phyloP scores from a whole-genome alignment of 2,329 filamentous ascomycete species.

The Septoria petroselini region DNA sequence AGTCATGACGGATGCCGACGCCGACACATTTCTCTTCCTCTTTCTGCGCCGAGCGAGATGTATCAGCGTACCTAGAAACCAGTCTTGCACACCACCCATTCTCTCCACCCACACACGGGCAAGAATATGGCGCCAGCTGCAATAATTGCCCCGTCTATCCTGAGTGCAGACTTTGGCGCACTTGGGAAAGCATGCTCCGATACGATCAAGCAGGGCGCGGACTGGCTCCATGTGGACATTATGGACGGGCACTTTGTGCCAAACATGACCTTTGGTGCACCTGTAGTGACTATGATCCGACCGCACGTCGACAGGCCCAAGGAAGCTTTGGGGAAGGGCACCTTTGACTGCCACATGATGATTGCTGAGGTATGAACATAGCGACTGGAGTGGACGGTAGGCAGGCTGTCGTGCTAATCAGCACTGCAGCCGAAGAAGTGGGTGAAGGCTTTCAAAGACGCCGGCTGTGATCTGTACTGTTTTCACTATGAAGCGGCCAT shows the following conservation, averaged over 20 bases:
- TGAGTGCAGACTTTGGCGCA: conserved; percentile 90
- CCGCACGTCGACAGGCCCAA: conserved; percentile 75
- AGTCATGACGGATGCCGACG: not conserved
- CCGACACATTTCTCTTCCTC: not conserved
- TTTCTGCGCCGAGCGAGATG: not conserved
- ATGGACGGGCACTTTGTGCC: conserved; percentile 99
- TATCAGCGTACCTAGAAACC: too few relatives aligned
- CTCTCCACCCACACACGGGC: not conserved
- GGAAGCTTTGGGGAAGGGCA: conserved; percentile 71
- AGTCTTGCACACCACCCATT: too few relatives aligned
- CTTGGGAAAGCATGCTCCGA: conserved; percentile 81
- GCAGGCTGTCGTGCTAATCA: conserved; percentile 26
- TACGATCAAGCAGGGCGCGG: conserved; percentile 81
- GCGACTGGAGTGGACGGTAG: not conserved
- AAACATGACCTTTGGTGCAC: conserved; percentile 94
- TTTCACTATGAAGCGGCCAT: conserved; percentile 98
- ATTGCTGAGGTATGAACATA: conserved; percentile 73
- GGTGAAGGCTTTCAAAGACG: conserved; percentile 91
- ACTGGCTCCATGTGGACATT: conserved; percentile 95
- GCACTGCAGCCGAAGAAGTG: conserved; percentile 81
- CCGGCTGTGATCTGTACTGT: conserved; percentile 97
- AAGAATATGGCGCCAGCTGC: conserved; percentile 75
- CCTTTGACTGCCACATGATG: conserved; percentile 99
- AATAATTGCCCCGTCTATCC: conserved; percentile 97
- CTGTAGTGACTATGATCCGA: conserved; percentile 91